A percentile compares a stretch with the other conserved stretches of the same genome.
Evolutionary conservation across 148 eudicot genomes (phyloP).

Genomic region (Nyssa sinensis): DNA sequence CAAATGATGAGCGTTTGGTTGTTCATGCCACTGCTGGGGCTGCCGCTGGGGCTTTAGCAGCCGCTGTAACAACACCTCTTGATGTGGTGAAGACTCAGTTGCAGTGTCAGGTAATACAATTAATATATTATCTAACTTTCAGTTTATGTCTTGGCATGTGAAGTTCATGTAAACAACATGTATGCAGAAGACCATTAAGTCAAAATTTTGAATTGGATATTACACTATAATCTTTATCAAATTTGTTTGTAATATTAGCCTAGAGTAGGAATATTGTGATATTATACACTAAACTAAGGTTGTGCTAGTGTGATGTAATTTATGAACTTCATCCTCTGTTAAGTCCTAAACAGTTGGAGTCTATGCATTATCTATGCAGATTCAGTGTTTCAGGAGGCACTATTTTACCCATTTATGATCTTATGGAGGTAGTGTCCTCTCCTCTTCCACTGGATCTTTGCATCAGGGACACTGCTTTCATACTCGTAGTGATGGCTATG

Average conservation of each 20-base stretch:
- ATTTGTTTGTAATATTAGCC: too few species aligned
- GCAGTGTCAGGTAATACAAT: constrained; percentile 61
- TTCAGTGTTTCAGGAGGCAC: too few species aligned
- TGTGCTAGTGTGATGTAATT: too few species aligned
- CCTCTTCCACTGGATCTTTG: too few species aligned
- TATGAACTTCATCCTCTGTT: neutral
- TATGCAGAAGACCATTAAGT: neutral
- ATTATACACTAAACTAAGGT: too few species aligned
- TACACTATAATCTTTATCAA: neutral
- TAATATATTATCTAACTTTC: neutral
- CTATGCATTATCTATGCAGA: too few species aligned
- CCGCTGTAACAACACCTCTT: constrained; percentile 60
- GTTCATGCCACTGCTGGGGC: constrained; percentile 87
- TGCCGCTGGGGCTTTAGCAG: constrained; percentile 75
- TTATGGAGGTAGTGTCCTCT: too few species aligned
- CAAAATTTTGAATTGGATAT: neutral
- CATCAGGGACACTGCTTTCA: too few species aligned
- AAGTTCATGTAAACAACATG: too few species aligned
- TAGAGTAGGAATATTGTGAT: too few species aligned
- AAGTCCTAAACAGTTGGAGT: neutral
- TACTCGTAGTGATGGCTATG: too few species aligned
- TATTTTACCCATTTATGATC: too few species aligned
- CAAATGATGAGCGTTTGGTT: constrained; percentile 52
- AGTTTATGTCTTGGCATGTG: neutral
- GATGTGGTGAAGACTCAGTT: constrained; percentile 91